Base-by-base conservation (phyloP, 1,284 basidiomycete genomes). In the Ceraceosorus guamensis region DNA sequence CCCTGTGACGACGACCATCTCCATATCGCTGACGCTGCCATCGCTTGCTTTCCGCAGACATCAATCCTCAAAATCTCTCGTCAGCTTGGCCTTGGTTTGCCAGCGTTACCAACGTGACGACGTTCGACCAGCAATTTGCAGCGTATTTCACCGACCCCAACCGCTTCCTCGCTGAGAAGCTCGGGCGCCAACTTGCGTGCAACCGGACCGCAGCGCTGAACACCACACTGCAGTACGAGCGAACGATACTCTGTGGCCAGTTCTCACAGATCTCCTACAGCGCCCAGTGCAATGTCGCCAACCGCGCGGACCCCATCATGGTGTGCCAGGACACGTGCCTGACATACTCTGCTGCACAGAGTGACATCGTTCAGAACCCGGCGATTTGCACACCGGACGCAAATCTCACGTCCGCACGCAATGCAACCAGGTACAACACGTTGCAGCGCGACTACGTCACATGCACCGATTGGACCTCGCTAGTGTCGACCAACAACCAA, bases 91-190 rank as follows among this genome's bases (percentile, higher is more conserved):
- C 70, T 30, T 79, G 62, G 37, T 66, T 79, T 61, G 18, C 68
- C 8, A 57, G 52, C 7, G 78, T 79, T 33, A 73, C 60, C 46
- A 73, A 74, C 33, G 78, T 79, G 0, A 55, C 70, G 1, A 70
- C 76, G 6, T 79, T 79, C 54, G 79, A 79, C 61, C 63, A 68
- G 39, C 73, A 72, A 16, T 77, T 77, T 34, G 54, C 74, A 5
- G 59, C 60, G 37, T 80, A 80, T 66, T 73, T 80, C 48, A 70
- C 72, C 24, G 65, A 76, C 47, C 65, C 63, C 5, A 68, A 64
- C 50, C 73, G 76, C 44, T 80, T 72, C 63, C 59, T 55, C 59
- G 51, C 34, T 13, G 61, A 60, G 50, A 69, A 66, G 66, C 58
- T 67, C 47, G 49, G 55, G 45, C 50, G 60, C 31, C 58, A 66